A percentile compares a stretch with the other conserved stretches of the same genome.
phyloP scores from a whole-genome alignment of 2,329 filamentous ascomycete species.

The Hawksworthiomyces lignivorus region DNA sequence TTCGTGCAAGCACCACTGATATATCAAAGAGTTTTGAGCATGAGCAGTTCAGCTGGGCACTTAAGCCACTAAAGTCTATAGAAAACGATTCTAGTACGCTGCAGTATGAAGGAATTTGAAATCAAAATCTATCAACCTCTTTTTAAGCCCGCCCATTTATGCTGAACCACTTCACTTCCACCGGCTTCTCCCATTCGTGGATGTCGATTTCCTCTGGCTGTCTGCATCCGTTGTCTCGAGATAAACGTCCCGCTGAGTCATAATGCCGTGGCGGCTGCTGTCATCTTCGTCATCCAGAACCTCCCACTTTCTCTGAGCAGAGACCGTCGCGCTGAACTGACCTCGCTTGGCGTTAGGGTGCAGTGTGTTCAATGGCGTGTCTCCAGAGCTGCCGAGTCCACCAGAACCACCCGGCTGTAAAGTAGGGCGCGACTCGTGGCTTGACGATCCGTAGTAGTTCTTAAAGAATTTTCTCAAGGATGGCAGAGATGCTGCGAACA shows the following conservation, averaged over 20 bases:
- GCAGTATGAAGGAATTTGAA: too few relatives aligned
- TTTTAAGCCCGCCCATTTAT: too few relatives aligned
- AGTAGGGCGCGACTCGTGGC: too few relatives aligned
- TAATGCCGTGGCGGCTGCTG: constrained; percentile 2
- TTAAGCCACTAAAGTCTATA: too few relatives aligned
- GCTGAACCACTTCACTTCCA: too few relatives aligned
- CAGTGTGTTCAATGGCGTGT: not conserved
- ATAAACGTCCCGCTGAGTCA: constrained; percentile 1
- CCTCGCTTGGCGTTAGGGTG: not conserved
- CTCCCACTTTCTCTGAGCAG: not conserved
- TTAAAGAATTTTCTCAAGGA: constrained; percentile 9
- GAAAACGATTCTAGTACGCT: too few relatives aligned
- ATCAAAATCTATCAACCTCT: too few relatives aligned
- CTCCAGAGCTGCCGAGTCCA: not conserved
- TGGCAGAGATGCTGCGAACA: constrained; percentile 11
- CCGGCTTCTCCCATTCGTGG: not conserved
- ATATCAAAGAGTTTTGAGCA: too few relatives aligned
- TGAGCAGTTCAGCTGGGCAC: too few relatives aligned
- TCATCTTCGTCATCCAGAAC: constrained; percentile 1
- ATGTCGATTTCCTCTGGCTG: not conserved
- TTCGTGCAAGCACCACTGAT: too few relatives aligned
- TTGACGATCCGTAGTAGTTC: constrained; percentile 6
- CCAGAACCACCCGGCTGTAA: too few relatives aligned
- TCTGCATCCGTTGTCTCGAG: not conserved
- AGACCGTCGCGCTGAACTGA: not conserved